Conservation (phyloP, 2,329 filamentous ascomycete species). For the Penicillium sp. region DNA sequence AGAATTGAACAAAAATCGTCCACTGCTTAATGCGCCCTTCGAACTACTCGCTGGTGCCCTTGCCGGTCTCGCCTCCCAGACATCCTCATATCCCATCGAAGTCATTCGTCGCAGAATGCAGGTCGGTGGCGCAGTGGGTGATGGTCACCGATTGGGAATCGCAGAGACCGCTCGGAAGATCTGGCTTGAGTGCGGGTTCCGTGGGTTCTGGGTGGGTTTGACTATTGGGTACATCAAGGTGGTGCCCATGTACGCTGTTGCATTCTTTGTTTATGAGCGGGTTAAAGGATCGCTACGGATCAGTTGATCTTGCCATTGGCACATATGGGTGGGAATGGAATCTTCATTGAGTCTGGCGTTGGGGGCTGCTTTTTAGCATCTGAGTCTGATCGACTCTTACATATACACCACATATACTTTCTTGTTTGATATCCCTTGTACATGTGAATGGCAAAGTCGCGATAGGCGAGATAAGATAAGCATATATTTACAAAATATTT, state of each 20-base stretch:
- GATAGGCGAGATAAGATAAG: background rate
- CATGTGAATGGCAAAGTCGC: background rate
- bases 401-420: conserved; percentile 8
- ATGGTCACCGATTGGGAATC: conserved; percentile 77
- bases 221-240: conserved; percentile 96
- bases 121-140: conserved; percentile 89
- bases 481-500: background rate
- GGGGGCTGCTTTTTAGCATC: conserved; percentile 12
- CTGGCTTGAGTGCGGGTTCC: conserved; percentile 70
- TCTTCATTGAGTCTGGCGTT: conserved; percentile 25
- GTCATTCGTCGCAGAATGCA: conserved; percentile 94
- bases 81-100: conserved; percentile 89
- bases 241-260: conserved; percentile 79
- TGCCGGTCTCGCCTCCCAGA: conserved; percentile 87
- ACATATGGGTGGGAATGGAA: conserved; percentile 11
- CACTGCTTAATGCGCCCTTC: conserved; percentile 78
- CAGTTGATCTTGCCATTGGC: conserved; percentile 1
- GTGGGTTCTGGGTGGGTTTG: conserved; percentile 89
- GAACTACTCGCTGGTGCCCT: conserved; percentile 82
- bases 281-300: conserved; percentile 62
- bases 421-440: too few species aligned
- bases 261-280: conserved; percentile 69
- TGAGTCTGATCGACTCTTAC: conserved; percentile 13
- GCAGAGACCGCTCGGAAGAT: conserved; percentile 77
- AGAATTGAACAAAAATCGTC: conserved; percentile 59